These are phyloP conservation scores for Harringtonia aguacate DNA, from an alignment of 2,329 filamentous ascomycete genomes.

Conservation along the genomic window DNA sequence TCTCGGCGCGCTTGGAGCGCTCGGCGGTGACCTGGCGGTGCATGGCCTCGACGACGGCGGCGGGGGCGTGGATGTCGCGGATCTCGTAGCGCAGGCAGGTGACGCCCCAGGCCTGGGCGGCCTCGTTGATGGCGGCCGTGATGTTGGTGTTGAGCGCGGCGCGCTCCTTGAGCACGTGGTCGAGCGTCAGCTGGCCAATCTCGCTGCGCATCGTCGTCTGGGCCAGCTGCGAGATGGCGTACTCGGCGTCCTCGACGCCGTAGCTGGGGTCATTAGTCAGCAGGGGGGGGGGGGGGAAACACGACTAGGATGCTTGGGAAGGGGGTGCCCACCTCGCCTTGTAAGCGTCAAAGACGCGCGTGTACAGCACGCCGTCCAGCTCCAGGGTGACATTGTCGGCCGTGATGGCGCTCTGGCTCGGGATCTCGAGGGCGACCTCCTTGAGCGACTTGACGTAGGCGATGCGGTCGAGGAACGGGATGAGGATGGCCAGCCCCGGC, in stretches of 20 bases:
- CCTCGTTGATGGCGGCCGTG: conserved; percentile 97
- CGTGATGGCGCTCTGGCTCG: conserved; percentile 94
- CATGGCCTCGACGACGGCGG: conserved; percentile 92
- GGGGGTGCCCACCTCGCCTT: conserved; percentile 81
- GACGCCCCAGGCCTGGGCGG: conserved; percentile 92
- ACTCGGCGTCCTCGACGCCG: conserved; percentile 96
- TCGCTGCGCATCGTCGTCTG: conserved; percentile 99
- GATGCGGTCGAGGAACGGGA: conserved; percentile 89
- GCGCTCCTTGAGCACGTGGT: conserved; percentile 96
- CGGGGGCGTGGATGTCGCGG: conserved; percentile 92
- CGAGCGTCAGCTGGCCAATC: conserved; percentile 90
- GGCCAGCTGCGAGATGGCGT: conserved; percentile 93
- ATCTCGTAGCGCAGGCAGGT: conserved; percentile 97
- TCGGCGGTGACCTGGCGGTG: conserved; percentile 96
- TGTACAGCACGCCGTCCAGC: conserved; percentile 91
- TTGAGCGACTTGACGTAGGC: conserved; percentile 97
- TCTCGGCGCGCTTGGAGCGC: conserved; percentile 93
- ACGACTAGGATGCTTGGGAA: neutral
- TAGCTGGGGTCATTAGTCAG: conserved; percentile 48
- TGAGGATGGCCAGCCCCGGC: conserved; percentile 78
- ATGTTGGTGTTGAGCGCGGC: conserved; percentile 96
- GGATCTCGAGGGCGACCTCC: conserved; percentile 92
- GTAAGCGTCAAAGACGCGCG: conserved; percentile 92
- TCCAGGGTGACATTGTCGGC: conserved; percentile 97
- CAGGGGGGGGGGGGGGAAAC: neutral